Evolutionary conservation across 305 asterid species (phyloP).

Genomic region (Solanum hybrid): DNA sequence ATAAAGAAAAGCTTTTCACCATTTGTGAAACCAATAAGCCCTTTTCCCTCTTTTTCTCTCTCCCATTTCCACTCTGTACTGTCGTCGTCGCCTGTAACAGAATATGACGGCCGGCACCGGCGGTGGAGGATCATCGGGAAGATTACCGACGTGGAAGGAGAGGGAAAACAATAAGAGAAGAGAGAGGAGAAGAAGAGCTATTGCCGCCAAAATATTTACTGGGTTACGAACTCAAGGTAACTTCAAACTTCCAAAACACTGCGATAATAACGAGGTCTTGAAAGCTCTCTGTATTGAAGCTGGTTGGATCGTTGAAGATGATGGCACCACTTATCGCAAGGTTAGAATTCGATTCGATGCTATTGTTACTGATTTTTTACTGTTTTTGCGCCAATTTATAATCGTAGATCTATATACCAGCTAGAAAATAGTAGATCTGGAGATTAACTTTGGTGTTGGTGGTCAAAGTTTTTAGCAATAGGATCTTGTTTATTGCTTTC

Average conservation of each 20-base stretch:
- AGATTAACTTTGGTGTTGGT: background rate
- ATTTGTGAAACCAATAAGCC: background rate
- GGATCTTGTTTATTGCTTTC: background rate
- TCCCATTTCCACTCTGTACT: background rate
- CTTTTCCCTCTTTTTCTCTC: background rate
- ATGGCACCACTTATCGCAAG: slow-evolving; percentile 88
- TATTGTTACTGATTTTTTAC: background rate
- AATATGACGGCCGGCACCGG: slow-evolving; percentile 16
- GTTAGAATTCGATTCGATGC: slow-evolving; percentile 9
- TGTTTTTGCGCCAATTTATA: background rate
- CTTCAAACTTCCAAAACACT: slow-evolving; percentile 76
- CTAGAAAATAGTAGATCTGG: background rate
- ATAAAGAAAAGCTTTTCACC: background rate
- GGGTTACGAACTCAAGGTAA: slow-evolving; percentile 79
- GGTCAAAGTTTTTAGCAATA: background rate
- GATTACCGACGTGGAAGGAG: slow-evolving; percentile 74
- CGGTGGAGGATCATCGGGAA: slow-evolving; percentile 19
- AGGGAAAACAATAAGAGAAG: slow-evolving; percentile 85
- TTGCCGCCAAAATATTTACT: slow-evolving; percentile 74
- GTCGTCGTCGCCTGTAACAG: background rate
- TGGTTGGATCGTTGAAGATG: slow-evolving; percentile 84
- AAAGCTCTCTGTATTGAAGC: slow-evolving; percentile 82
- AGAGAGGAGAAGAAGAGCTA: slow-evolving; percentile 74
- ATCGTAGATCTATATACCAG: background rate
- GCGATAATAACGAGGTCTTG: slow-evolving; percentile 76